Conservation (phyloP, 345 rosid species). For the Salix brachista region DNA sequence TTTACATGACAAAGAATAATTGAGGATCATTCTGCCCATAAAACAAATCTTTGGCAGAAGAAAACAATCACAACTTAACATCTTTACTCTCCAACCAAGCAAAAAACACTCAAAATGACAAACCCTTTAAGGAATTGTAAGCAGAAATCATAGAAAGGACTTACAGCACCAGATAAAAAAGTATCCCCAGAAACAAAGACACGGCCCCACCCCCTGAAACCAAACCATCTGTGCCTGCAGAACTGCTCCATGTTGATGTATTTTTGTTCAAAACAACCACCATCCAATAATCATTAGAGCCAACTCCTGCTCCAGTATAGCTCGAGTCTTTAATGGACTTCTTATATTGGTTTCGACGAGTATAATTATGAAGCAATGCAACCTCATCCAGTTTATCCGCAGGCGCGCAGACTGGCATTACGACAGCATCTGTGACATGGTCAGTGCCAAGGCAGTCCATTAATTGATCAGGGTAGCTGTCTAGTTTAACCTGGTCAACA, state of each 20-base stretch:
- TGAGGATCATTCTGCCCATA: too few species aligned
- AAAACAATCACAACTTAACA: too few species aligned
- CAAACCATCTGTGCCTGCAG: slow-evolving; percentile 25
- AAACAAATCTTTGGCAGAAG: too few species aligned
- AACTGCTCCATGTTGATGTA: slow-evolving; percentile 40
- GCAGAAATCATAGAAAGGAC: too few species aligned
- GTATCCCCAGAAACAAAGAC: slow-evolving; percentile 12
- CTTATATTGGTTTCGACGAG: slow-evolving; percentile 37
- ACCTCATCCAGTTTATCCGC: background rate
- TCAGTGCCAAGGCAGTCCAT: background rate
- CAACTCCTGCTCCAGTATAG: slow-evolving; percentile 54
- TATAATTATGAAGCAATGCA: slow-evolving; percentile 41
- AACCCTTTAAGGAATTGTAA: too few species aligned
- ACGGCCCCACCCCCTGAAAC: slow-evolving; percentile 6
- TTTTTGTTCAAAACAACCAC: slow-evolving; percentile 51
- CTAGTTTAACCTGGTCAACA: background rate
- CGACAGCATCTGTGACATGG: background rate
- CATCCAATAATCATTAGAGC: slow-evolving; percentile 71
- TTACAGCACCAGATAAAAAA: background rate
- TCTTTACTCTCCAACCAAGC: too few species aligned
- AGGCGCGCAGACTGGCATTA: background rate
- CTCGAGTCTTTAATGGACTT: slow-evolving; percentile 51
- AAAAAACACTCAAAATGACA: too few species aligned
- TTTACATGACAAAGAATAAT: too few species aligned
- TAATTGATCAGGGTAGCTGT: background rate